phyloP scores from a whole-genome alignment of 805 yeast genomes.

The Zygosaccharomyces rouxii region DNA sequence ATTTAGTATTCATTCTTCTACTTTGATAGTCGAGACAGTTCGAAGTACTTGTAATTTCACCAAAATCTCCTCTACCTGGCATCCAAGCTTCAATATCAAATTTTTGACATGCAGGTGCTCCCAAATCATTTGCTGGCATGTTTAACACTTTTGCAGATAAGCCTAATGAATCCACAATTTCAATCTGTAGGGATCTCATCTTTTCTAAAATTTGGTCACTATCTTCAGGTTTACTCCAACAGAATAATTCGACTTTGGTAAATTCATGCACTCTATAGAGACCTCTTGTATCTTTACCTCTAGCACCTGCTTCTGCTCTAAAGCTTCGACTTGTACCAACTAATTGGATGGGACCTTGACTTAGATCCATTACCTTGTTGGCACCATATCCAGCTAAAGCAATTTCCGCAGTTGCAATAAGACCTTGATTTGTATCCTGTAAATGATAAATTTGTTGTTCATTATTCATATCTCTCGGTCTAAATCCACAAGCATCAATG shows the following conservation, averaged over 20 bases:
- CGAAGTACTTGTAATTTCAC: constrained; percentile 87
- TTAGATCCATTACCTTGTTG: constrained; percentile 42
- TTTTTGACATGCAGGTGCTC: constrained; percentile 88
- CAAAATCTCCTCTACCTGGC: constrained; percentile 95
- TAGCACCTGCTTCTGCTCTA: constrained; percentile 95
- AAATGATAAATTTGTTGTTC: constrained; percentile 81
- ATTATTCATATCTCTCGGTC: constrained; percentile 82
- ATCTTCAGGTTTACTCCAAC: constrained; percentile 51
- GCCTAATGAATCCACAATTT: constrained; percentile 62
- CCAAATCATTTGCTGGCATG: constrained; percentile 89
- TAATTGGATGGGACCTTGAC: constrained; percentile 50
- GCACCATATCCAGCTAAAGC: constrained; percentile 80
- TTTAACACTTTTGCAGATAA: constrained; percentile 74
- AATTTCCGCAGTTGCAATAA: constrained; percentile 94
- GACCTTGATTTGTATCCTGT: constrained; percentile 49
- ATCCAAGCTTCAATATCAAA: constrained; percentile 96
- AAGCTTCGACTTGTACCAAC: constrained; percentile 85
- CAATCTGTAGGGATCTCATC: constrained; percentile 59
- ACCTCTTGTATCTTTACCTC: constrained; percentile 90
- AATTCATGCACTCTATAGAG: constrained; percentile 94
- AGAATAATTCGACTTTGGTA: constrained; percentile 88
- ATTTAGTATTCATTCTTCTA: constrained; percentile 71
- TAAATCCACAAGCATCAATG: constrained; percentile 87
- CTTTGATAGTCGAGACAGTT: constrained; percentile 91
- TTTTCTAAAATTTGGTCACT: constrained; percentile 53